phyloP scores from a whole-genome alignment of 1,284 basidiomycete species.

The Athelia sp. region DNA sequence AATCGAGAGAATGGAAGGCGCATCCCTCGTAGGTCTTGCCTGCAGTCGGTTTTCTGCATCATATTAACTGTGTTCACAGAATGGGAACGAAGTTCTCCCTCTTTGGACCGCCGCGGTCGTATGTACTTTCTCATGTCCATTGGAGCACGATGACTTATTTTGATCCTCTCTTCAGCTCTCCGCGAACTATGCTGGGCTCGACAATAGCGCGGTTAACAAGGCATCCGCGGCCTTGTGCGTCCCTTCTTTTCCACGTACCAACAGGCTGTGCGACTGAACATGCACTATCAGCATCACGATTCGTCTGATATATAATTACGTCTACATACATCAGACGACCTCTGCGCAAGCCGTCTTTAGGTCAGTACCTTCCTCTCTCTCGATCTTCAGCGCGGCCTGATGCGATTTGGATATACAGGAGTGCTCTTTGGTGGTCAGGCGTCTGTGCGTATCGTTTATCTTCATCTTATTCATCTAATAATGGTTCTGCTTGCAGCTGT shows the following conservation, averaged over 20 bases:
- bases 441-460: not conserved
- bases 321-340: slow-evolving; percentile 16
- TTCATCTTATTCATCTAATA: not conserved
- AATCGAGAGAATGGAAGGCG: slow-evolving; percentile 31
- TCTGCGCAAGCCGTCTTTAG: slow-evolving; percentile 13
- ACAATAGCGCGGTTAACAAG: slow-evolving; percentile 25
- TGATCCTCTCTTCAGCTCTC: slow-evolving; percentile 21
- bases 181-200: slow-evolving; percentile 27
- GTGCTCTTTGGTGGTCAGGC: slow-evolving; percentile 1
- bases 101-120: slow-evolving; percentile 33
- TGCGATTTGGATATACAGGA: slow-evolving; percentile 6
- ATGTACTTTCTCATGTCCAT: not conserved
- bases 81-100: slow-evolving; percentile 30
- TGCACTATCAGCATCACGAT: slow-evolving; percentile 3
- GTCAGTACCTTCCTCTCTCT: slow-evolving; percentile 12
- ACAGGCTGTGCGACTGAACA: no score
- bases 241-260: not conserved
- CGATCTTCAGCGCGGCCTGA: no score
- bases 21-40: slow-evolving; percentile 23
- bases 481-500: not conserved
- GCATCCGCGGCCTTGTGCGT: slow-evolving; percentile 23
- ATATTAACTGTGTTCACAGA: slow-evolving; percentile 17
- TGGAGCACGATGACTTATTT: not conserved
- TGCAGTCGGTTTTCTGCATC: not conserved
- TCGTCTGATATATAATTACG: slow-evolving; percentile 10